Base-by-base conservation (phyloP, 495 filamentous ascomycete genomes). In the Venustampulla echinocandica region DNA sequence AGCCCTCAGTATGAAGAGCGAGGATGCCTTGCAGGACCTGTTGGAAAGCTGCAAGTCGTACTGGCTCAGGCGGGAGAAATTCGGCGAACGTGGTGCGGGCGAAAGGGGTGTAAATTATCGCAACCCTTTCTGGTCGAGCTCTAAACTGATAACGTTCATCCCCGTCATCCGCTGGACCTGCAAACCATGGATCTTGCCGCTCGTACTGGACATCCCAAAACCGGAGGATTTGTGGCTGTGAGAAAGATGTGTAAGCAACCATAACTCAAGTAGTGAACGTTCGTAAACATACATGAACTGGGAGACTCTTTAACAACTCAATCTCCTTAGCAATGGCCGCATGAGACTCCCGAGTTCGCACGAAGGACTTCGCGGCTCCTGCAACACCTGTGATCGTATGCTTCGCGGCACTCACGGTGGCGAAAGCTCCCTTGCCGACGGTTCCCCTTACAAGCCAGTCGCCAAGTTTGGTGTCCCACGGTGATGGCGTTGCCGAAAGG, bases 1-100 rank as follows among this genome's bases (percentile, higher is more conserved):
- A 28, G 35, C 42, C 42, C 4, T 4, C 13, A n/a, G 5, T 44
- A 20, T 44, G 42, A 9, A 44, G 24, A 5, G 50, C 44, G 60
- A 57, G 33, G 46, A 71, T 19, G 10, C 42, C 42, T 44, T 44
- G 42, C 23, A 44, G 24, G 4, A 44, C 11, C 27, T 44, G 22
- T 19, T 33, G 25, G 42, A 44, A 44, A 11, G 42, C 42, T 4
- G 14, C 14, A 15, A 44, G 42, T 5, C 38, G 10, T 20, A 15
- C 19, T 18, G 10, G 10, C 5, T 18, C 6, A 30, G 4, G 4
- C 5, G 23, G 20, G 22, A 44, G 24, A 14, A 44, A 14, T 33
- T 44, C 42, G 22, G 24, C 5, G 6, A 44, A 14, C 5, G 22
- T 33, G 4, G 11, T 10, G 15, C 42, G 22, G 4, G 42, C 42